Percentiles rank a stretch among this genome's conserved stretches.
Conservation (phyloP, 2,329 filamentous ascomycete genomes). For the Scedosporium dehoogii region DNA sequence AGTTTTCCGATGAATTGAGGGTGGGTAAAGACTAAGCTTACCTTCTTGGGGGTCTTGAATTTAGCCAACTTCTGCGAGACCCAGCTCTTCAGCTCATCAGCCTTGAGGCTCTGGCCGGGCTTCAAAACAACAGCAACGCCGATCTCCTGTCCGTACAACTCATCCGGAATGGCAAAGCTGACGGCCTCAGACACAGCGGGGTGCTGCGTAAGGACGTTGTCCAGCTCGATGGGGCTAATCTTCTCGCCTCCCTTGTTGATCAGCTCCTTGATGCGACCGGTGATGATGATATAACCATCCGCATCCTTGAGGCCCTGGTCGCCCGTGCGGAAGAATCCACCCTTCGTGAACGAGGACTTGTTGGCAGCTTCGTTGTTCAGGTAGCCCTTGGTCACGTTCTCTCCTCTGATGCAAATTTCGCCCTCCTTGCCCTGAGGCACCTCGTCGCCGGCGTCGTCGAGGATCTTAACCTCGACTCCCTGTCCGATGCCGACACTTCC, state of each 20-base stretch:
- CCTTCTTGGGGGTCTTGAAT: conserved; percentile 80
- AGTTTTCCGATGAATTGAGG: not conserved
- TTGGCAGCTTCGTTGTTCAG: conserved; percentile 76
- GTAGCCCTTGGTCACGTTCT: conserved; percentile 78
- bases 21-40: conserved; percentile 19
- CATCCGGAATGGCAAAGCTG: conserved; percentile 73
- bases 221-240: conserved; percentile 79
- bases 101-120: conserved; percentile 43
- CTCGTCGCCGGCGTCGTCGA: conserved; percentile 59
- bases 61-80: conserved; percentile 62
- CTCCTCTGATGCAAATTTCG: conserved; percentile 73
- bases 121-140: conserved; percentile 69
- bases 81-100: conserved; percentile 57
- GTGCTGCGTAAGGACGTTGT: conserved; percentile 70
- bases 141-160: conserved; percentile 75
- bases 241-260: conserved; percentile 90
- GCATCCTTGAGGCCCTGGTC: conserved; percentile 75
- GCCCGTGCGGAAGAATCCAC: conserved; percentile 80
- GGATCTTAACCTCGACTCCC: conserved; percentile 71
- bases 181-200: conserved; percentile 68
- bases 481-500: conserved; percentile 76
- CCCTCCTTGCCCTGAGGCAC: conserved; percentile 60
- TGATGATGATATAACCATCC: conserved; percentile 77
- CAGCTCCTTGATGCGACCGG: conserved; percentile 85
- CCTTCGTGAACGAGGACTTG: conserved; percentile 58